phyloP scores from a whole-genome alignment of 371 early-diverging fungal genomes.

The Nosema muscidifuracis region DNA sequence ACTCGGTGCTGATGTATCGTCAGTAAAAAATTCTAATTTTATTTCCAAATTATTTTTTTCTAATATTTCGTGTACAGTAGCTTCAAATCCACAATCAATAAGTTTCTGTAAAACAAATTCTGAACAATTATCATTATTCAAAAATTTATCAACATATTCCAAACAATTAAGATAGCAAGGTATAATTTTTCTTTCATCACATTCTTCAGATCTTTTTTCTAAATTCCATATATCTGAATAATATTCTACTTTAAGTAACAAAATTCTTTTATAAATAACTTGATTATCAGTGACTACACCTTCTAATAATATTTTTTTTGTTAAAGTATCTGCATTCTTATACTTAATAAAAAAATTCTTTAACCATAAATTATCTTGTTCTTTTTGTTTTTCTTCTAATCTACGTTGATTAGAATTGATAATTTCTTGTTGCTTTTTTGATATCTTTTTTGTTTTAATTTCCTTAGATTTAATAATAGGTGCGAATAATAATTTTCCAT shows the following conservation, averaged over 20 bases:
- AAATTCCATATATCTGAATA: conserved; percentile 60
- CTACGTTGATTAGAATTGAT: conserved; percentile 58
- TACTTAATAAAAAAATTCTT: conserved; percentile 58
- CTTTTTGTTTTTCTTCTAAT: conserved; percentile 50
- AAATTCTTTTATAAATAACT: conserved; percentile 47
- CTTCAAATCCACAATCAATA: conserved; percentile 57
- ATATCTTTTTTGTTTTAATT: conserved; percentile 42
- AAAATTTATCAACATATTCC: conserved; percentile 50
- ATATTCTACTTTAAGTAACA: conserved; percentile 61
- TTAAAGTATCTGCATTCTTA: conserved; percentile 26
- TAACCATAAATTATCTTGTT: conserved; percentile 55
- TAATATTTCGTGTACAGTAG: conserved; percentile 57
- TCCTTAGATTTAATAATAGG: conserved; percentile 25
- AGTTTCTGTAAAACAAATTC: conserved; percentile 58
- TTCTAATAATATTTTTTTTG: conserved; percentile 56
- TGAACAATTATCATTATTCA: conserved; percentile 29
- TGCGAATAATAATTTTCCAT: conserved; percentile 39
- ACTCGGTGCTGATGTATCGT: conserved; percentile 43
- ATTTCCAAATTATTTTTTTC: conserved; percentile 33
- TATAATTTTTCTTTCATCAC: conserved; percentile 56
- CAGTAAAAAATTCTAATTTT: conserved; percentile 20
- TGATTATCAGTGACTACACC: conserved; percentile 43
- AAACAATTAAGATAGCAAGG: conserved; percentile 58
- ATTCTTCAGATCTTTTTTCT: conserved; percentile 53
- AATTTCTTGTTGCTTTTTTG: conserved; percentile 58